A percentile compares a stretch with the other conserved stretches of the same genome.
Evolutionary conservation across 2,329 filamentous ascomycete genomes (phyloP).

Genomic region (Leptographium wingfieldii): DNA sequence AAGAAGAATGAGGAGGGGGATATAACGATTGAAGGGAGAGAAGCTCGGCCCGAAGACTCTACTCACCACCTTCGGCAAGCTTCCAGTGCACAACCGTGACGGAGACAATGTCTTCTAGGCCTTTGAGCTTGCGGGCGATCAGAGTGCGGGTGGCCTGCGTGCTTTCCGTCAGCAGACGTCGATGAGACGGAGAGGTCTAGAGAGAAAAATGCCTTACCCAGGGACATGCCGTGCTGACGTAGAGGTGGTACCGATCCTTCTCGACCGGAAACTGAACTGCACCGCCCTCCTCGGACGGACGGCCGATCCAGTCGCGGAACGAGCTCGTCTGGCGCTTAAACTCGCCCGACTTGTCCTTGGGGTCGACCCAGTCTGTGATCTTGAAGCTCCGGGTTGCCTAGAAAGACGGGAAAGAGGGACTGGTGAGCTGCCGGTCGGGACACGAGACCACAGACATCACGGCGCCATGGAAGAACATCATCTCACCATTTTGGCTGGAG

Average conservation of each 20-base stretch:
- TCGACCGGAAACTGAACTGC: constrained; percentile 66
- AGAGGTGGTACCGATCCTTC: constrained; percentile 86
- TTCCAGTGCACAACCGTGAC: constrained; percentile 89
- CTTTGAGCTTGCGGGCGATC: constrained; percentile 83
- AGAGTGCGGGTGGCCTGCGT: constrained; percentile 62
- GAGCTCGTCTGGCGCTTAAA: constrained; percentile 80
- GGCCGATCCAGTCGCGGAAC: constrained; percentile 63
- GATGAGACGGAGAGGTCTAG: neutral
- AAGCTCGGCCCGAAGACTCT: neutral
- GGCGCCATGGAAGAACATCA: neutral
- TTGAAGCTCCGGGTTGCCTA: constrained; percentile 11
- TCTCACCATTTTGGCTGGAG: neutral
- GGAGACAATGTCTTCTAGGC: constrained; percentile 71
- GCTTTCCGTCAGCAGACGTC: neutral
- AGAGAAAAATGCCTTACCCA: constrained; percentile 43
- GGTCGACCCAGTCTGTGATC: constrained; percentile 77
- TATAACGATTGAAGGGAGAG: neutral
- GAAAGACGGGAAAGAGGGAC: neutral
- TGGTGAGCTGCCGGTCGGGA: neutral
- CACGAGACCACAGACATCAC: neutral
- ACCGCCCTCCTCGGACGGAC: constrained; percentile 48
- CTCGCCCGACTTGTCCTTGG: constrained; percentile 68
- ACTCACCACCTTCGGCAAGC: constrained; percentile 45
- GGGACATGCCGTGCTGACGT: constrained; percentile 86
- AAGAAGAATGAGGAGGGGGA: neutral